Conservation (phyloP, 441 rosid genomes). For the Adansonia grandidieri region DNA sequence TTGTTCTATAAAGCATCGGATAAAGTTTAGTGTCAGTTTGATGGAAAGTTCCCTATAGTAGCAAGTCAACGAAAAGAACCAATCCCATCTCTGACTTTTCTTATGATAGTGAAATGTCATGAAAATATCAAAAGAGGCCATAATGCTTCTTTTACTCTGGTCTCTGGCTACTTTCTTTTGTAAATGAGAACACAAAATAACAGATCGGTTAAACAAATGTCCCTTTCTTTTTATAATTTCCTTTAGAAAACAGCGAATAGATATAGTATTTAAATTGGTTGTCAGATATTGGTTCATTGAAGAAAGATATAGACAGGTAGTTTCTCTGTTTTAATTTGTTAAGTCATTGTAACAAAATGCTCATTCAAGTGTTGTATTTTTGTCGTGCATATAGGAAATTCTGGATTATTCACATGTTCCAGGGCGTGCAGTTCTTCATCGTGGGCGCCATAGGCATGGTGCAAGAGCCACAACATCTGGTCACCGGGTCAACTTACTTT, state of each 20-base stretch:
- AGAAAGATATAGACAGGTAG: too few species aligned
- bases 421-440: slow-evolving; percentile 68
- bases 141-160: neutral
- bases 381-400: slow-evolving; percentile 38
- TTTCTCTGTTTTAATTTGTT: neutral
- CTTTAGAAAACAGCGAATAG: neutral
- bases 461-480: slow-evolving; percentile 72
- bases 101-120: neutral
- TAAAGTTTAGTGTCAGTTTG: neutral
- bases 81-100: neutral
- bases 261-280: neutral
- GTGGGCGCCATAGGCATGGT: slow-evolving; percentile 79
- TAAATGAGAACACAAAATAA: neutral
- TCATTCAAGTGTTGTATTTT: slow-evolving; percentile 17
- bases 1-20: neutral
- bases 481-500: slow-evolving; percentile 58
- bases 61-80: neutral
- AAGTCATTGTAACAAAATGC: neutral
- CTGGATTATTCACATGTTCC: slow-evolving; percentile 60
- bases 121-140: neutral
- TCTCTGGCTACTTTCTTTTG: neutral
- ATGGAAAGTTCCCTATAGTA: neutral
- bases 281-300: slow-evolving; percentile 9
- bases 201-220: neutral
- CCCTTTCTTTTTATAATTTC: neutral